Percentiles rank a stretch among this genome's conserved stretches.
Evolutionary conservation across 2,329 filamentous ascomycete species (phyloP).

Genomic region (Neopestalotiopsis rosae): DNA sequence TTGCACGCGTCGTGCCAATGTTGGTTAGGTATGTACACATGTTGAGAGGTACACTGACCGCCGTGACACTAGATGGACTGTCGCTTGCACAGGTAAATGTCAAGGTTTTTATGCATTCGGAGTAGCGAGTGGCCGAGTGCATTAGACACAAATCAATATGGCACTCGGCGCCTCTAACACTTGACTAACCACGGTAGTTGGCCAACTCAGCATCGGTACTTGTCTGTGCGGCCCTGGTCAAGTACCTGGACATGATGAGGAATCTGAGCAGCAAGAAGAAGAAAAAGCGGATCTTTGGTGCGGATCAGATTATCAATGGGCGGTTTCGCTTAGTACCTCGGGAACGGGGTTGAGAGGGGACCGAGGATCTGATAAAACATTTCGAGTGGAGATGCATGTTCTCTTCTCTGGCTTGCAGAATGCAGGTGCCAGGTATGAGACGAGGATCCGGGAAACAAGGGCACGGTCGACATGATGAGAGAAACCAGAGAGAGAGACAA

Average conservation of each 20-base stretch:
- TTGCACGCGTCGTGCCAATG: not conserved
- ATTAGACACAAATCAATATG: not conserved
- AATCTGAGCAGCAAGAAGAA: not conserved
- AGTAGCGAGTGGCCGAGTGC: too few relatives aligned
- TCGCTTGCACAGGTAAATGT: too few relatives aligned
- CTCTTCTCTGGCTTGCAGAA: too few relatives aligned
- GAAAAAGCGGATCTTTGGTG: conserved; percentile 8
- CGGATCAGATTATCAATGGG: conserved; percentile 8
- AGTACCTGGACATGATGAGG: conserved; percentile 5
- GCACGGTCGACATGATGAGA: too few relatives aligned
- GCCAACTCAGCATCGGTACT: not conserved
- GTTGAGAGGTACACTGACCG: too few relatives aligned
- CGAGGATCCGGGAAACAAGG: too few relatives aligned
- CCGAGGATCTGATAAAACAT: conserved; percentile 14
- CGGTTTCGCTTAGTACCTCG: conserved; percentile 2
- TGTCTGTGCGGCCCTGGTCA: not conserved
- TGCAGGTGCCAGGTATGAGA: too few relatives aligned
- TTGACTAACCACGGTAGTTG: not conserved
- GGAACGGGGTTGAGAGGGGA: not conserved
- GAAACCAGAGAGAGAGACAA: too few relatives aligned
- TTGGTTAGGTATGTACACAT: too few relatives aligned
- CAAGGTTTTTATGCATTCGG: not conserved
- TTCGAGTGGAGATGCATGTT: not conserved
- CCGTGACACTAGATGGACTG: too few relatives aligned
- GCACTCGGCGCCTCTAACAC: not conserved